Evolutionary conservation across 1,284 basidiomycete genomes (phyloP).

Genomic region (Ceraceosorus guamensis): DNA sequence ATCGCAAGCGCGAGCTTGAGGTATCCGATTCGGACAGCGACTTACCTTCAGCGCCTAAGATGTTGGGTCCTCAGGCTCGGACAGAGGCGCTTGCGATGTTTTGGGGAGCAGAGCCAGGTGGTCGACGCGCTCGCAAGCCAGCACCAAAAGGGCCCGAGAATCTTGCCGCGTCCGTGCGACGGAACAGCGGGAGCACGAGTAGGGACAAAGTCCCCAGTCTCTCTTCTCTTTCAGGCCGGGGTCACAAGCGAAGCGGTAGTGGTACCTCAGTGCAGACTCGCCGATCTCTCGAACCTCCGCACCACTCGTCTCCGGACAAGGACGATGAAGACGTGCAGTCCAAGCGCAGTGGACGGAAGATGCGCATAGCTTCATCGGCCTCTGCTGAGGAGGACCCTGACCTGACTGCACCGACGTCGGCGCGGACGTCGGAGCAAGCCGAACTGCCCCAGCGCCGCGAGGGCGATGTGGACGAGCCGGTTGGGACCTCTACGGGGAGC

Average conservation of each 20-base stretch:
- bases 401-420: neutral
- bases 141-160: constrained; percentile 19
- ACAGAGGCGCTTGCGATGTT: constrained; percentile 42
- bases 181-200: neutral
- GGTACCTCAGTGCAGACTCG: neutral
- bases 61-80: constrained; percentile 44
- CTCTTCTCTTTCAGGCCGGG: neutral
- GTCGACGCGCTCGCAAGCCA: constrained; percentile 26
- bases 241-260: constrained; percentile 9
- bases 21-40: neutral
- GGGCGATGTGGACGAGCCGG: neutral
- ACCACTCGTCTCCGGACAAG: neutral
- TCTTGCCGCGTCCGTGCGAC: constrained; percentile 4
- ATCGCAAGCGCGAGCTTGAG: neutral
- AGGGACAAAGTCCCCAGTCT: too few relatives aligned
- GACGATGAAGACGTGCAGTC: constrained; percentile 1
- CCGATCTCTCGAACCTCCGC: neutral
- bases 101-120: constrained; percentile 43
- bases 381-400: neutral
- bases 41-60: constrained; percentile 33
- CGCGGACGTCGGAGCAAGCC: constrained; percentile 3
- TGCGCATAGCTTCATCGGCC: neutral
- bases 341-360: neutral
- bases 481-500: too few relatives aligned
- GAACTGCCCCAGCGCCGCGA: constrained; percentile 10